Conservation (phyloP, 805 yeast genomes). For the Schwanniomyces vanrijiae region DNA sequence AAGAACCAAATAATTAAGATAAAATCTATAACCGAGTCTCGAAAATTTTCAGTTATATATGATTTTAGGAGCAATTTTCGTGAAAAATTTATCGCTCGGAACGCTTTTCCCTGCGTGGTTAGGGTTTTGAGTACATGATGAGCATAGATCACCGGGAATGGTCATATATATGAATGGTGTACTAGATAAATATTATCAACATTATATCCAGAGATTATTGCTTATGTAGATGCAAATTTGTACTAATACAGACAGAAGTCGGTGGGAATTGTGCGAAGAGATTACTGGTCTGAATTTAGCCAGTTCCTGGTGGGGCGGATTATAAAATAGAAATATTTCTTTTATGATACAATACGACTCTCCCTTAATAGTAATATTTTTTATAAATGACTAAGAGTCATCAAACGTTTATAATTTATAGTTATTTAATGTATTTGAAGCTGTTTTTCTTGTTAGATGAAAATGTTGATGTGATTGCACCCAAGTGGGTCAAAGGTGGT, state of each 20-base stretch:
- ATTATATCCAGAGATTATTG: background rate
- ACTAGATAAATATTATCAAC: background rate
- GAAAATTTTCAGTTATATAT: background rate
- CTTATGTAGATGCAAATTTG: background rate
- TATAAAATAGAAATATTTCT: background rate
- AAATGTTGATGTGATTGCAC: background rate
- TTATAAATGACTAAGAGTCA: background rate
- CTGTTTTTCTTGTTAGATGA: background rate
- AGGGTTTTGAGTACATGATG: background rate
- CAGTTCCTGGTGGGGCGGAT: background rate
- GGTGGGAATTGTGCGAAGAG: background rate
- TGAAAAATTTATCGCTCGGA: constrained; percentile 1
- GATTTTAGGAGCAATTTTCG: constrained; percentile 1
- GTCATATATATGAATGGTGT: no score
- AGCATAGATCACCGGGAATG: background rate
- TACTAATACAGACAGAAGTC: background rate
- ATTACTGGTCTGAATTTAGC: background rate
- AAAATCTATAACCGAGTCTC: background rate
- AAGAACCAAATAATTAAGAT: background rate
- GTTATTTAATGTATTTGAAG: no score
- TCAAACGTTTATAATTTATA: no score
- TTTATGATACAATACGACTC: background rate
- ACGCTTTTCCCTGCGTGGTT: background rate
- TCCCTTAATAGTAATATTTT: background rate
- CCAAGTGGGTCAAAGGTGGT: no score